These are phyloP conservation scores for Tulasnella sp. DNA, from an alignment of 768 basidiomycete genomes.

Conservation along the genomic window DNA sequence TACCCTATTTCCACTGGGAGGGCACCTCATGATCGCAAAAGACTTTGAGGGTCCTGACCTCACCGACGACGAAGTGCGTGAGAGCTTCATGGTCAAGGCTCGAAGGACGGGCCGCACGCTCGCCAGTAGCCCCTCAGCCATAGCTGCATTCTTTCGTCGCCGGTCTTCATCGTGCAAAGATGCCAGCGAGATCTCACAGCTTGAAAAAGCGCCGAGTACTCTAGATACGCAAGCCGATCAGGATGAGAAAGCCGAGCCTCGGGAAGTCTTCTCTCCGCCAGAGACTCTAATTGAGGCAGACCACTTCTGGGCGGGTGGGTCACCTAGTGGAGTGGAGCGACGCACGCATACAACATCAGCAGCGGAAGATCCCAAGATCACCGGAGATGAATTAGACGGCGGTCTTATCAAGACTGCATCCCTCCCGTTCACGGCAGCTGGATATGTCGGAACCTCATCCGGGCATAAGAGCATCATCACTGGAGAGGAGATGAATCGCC, in stretches of 20 bases:
- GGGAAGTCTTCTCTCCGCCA: background rate
- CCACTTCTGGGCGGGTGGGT: background rate
- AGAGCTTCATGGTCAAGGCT: constrained; percentile 26
- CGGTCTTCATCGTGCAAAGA: no score
- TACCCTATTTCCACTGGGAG: constrained; percentile 56
- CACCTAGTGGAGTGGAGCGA: no score
- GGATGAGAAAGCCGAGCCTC: background rate
- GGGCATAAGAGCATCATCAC: no score
- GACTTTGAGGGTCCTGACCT: constrained; percentile 59
- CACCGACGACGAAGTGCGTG: constrained; percentile 43
- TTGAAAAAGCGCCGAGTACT: no score
- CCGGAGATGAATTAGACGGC: background rate
- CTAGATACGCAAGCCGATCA: background rate
- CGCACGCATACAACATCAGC: background rate
- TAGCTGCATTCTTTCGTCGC: background rate
- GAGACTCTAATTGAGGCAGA: background rate
- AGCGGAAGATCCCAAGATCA: background rate
- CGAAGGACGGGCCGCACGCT: background rate
- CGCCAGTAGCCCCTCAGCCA: background rate
- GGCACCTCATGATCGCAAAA: constrained; percentile 38
- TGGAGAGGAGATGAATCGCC: background rate
- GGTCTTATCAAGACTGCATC: background rate
- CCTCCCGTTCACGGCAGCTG: background rate
- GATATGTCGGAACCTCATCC: background rate
- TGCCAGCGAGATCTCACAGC: no score